Evolutionary conservation across 2,329 filamentous ascomycete genomes (phyloP), one percentile per base, ranked within the genome.

Genomic region (Nectriaceae sp.): DNA sequence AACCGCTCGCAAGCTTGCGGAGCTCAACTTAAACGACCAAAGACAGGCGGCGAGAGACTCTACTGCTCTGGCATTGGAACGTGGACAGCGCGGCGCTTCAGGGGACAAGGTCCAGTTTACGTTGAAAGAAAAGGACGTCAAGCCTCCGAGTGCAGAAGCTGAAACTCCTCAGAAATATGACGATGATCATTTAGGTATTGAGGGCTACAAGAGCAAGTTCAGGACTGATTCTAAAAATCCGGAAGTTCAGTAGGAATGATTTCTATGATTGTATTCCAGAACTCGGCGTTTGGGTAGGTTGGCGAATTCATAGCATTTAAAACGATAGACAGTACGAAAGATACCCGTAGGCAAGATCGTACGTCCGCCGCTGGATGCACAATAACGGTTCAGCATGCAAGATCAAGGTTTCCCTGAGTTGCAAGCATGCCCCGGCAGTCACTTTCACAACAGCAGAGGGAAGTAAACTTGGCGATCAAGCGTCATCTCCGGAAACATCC

Each of bases 381-480:
- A 29, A 13, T 29, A 6, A 29, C 6, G 24, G 13, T 29, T 29
- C 6, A 29, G 24, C 24, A 6, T 29, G 24, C 24, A 29, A 29
- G 24, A 6, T 29, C 24, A 13, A 13, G 24, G 24, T 13, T 29
- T 13, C 13, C 24, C 24, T 6, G 13, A 29, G 24, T 29, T 13
- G 16, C n/a, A 15, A 36, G n/a, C 33, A 36, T 36, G 33, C 33
- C 33, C 33, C 33, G 11, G n/a, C 8, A 53, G 53, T 65, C 62
- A 65, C 62, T 50, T 53, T 64, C 63, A 68, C 60, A 49, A 37
- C 35, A 40, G n/a, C 56, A 40, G 40, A 45, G 47, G 53, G 52
- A 50, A 49, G 52, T 52, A 70, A n/a, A 71, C 74, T 79, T 96
- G 90, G 90, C 90, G 84, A 91, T 96, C 90, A 90, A 96, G 90